Evolutionary conservation across 306 rosid genomes (phyloP).

Genomic region (Leucaena leucocephala): DNA sequence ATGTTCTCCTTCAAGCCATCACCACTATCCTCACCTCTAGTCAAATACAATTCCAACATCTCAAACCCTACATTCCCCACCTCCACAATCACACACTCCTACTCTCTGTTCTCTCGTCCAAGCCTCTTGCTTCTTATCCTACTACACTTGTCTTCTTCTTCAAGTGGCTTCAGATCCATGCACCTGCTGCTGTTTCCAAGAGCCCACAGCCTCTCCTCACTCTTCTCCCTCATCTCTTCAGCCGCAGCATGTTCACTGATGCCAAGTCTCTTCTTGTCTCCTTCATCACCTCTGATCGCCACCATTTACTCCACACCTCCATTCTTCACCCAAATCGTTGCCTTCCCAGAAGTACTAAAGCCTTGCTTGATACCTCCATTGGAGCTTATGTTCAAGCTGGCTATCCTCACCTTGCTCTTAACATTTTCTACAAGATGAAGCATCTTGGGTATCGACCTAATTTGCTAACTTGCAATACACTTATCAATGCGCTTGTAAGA

Average conservation of each 20-base stretch:
- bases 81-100: conserved; percentile 52
- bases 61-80: conserved; percentile 49
- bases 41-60: conserved; percentile 25
- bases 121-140: conserved; percentile 50
- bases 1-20: conserved; percentile 34
- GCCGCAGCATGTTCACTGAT: conserved; percentile 55
- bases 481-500: conserved; percentile 61
- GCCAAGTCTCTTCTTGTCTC: conserved; percentile 68
- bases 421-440: conserved; percentile 73
- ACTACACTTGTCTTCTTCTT: conserved; percentile 57
- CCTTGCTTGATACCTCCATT: conserved; percentile 69
- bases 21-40: conserved; percentile 33
- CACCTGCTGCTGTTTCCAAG: conserved; percentile 50
- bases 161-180: conserved; percentile 55
- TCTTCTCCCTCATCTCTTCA: conserved; percentile 68
- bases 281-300: conserved; percentile 68
- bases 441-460: conserved; percentile 53
- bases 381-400: conserved; percentile 64
- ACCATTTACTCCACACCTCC: conserved; percentile 55
- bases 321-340: conserved; percentile 47
- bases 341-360: conserved; percentile 39
- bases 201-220: conserved; percentile 61
- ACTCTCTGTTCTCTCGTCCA: conserved; percentile 56
- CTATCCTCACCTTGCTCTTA: conserved; percentile 59
- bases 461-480: conserved; percentile 72